Evolutionary conservation across 768 basidiomycete species (phyloP), one percentile per base, ranked within the genome.

Genomic region (Cystobasidium tubakii): DNA sequence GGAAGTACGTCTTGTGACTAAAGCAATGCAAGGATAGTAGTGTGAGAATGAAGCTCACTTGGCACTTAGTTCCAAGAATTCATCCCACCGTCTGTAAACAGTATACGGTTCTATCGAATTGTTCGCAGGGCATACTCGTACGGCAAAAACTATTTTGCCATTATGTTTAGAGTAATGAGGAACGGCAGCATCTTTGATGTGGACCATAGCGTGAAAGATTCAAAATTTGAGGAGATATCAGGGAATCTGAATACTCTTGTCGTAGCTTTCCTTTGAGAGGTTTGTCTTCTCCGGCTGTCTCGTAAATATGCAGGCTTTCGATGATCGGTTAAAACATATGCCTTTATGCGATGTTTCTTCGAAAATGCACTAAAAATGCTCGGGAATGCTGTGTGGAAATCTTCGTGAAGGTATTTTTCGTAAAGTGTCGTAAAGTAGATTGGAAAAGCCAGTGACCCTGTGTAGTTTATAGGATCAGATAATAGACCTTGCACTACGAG

Each of bases 61-160:
- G 17, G 66, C 12, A 36, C 62, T 55, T 19, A 77, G 76, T 10
- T 77, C 77, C 62, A 75, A 62, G 46, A 74, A 77, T 43, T 77
- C 77, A 13, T 62, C 63, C 77, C 77, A 77, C 4, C 73, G 62
- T n/a, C 77, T 33, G 62, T 74, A 77, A 1, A 77, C 74, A 15
- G 77, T 77, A 27, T 76, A 74, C 25, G 77, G 77, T 39, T 77
- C 77, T 10, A 39, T 50, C n/a, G n/a, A 53, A 29, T 13, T 23
- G 25, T 64, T 23, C 9, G 62, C 73, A 13, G 77, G 77, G 3
- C 75, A 74, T 33, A 77, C 75, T 1, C 77, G 57, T 34, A 74
- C 75, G 12, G 77, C 77, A 46, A 60, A 77, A 21, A 76, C 42
- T 34, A 72, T 43, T 31, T 72, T 75, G 25, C 66, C 66, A 50